Percentiles rank a stretch among this genome's conserved stretches.
Conservation (phyloP, 139 green algal genomes). For the Axilococcus clingmanii region DNA sequence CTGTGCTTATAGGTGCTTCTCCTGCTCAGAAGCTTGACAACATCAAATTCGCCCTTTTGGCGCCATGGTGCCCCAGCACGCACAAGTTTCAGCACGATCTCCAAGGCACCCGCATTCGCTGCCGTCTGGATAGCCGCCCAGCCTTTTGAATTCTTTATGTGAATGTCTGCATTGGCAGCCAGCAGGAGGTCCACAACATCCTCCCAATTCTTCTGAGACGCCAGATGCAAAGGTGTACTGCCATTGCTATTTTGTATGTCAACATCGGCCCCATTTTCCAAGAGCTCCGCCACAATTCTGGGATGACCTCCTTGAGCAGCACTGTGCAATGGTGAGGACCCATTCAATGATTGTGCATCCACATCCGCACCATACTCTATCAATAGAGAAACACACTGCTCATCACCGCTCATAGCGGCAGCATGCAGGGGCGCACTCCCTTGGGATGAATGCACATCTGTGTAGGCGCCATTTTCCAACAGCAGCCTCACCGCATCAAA, state of each 20-base stretch:
- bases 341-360: constrained; percentile 26
- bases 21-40: constrained; percentile 39
- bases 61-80: constrained; percentile 28
- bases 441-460: too few relatives aligned
- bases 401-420: constrained; percentile 35
- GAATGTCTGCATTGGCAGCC: constrained; percentile 11
- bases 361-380: constrained; percentile 10
- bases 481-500: constrained; percentile 12
- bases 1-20: constrained; percentile 37
- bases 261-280: constrained; percentile 21
- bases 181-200: constrained; percentile 12
- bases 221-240: constrained; percentile 45
- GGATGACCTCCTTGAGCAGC: constrained; percentile 56
- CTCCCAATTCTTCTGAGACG: constrained; percentile 33
- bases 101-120: constrained; percentile 34
- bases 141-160: constrained; percentile 29
- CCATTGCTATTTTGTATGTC: constrained; percentile 47
- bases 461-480: constrained; percentile 7
- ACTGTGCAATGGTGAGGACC: constrained; percentile 36
- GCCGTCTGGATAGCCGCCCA: constrained; percentile 28
- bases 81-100: constrained; percentile 37
- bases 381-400: constrained; percentile 16
- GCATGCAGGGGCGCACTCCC: constrained; percentile 16
- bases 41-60: constrained; percentile 32
- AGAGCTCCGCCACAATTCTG: constrained; percentile 14